Conservation (phyloP, 192 early-diverging fungal species). For the Powellomyces hirtus region DNA sequence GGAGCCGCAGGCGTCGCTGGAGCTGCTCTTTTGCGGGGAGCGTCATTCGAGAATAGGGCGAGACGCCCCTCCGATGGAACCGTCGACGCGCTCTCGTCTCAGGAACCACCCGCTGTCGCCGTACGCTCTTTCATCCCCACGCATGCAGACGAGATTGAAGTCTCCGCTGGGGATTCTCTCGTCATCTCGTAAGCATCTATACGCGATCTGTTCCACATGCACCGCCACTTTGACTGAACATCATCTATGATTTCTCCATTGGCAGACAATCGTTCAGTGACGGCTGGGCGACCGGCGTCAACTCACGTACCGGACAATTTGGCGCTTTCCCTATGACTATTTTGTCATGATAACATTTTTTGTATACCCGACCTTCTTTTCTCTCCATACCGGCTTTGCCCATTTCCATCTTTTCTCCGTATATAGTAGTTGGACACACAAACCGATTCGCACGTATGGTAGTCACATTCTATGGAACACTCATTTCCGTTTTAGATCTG, state of each 20-base stretch:
- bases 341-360: too few species aligned
- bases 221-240: neutral
- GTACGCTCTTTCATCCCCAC: constrained; percentile 10
- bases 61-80: too few species aligned
- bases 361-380: too few species aligned
- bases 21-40: neutral
- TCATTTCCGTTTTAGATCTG: too few species aligned
- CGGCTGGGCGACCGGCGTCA: constrained; percentile 21
- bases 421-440: too few species aligned
- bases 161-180: constrained; percentile 11
- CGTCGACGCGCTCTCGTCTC: too few species aligned
- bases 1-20: neutral
- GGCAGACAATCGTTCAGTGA: constrained; percentile 24
- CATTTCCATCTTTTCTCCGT: too few species aligned
- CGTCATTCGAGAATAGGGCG: neutral
- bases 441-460: too few species aligned
- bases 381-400: too few species aligned
- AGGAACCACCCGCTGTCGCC: constrained; percentile 1
- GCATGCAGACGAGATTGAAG: constrained; percentile 17
- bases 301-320: constrained; percentile 10
- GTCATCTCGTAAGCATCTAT: constrained; percentile 13
- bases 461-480: too few species aligned
- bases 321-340: constrained; percentile 23
- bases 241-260: neutral
- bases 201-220: neutral